phyloP scores from a whole-genome alignment of 2,329 filamentous ascomycete genomes.

The Albifimbria verrucaria region DNA sequence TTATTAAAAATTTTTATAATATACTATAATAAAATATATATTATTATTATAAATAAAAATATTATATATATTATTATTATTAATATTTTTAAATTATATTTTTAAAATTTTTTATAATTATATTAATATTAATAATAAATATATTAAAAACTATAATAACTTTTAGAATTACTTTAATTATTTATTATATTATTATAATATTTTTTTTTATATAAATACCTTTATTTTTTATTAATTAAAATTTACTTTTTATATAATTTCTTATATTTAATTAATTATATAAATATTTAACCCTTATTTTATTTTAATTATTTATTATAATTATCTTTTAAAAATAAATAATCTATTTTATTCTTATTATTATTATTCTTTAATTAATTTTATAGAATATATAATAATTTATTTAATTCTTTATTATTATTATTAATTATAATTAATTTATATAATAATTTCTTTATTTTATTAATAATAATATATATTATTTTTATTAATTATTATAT shows the following conservation, averaged over 20 bases:
- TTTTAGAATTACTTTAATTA: not conserved
- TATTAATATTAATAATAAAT: not conserved
- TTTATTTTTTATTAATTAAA: not conserved
- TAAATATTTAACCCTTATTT: not conserved
- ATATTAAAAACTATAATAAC: not conserved
- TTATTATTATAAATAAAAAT: not conserved
- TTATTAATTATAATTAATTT: not conserved
- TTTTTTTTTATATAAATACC: not conserved
- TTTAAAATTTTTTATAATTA: no score
- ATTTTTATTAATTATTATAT: not conserved
- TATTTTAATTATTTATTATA: not conserved
- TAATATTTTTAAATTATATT: not conserved
- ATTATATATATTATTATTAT: not conserved
- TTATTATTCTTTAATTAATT: not conserved
- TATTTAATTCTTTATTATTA: not conserved
- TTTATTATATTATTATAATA: not conserved
- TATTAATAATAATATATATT: not conserved
- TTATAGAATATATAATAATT: slow-evolving; percentile 1
- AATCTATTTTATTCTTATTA: not conserved
- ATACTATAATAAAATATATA: not conserved
- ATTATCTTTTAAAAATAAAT: not conserved
- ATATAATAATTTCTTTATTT: not conserved
- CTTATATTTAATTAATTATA: not conserved
- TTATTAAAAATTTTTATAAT: not conserved
- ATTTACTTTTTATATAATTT: not conserved